Evolutionary conservation across 768 basidiomycete genomes (phyloP), one percentile per base, ranked within the genome.

Genomic region (Boletus sp.): DNA sequence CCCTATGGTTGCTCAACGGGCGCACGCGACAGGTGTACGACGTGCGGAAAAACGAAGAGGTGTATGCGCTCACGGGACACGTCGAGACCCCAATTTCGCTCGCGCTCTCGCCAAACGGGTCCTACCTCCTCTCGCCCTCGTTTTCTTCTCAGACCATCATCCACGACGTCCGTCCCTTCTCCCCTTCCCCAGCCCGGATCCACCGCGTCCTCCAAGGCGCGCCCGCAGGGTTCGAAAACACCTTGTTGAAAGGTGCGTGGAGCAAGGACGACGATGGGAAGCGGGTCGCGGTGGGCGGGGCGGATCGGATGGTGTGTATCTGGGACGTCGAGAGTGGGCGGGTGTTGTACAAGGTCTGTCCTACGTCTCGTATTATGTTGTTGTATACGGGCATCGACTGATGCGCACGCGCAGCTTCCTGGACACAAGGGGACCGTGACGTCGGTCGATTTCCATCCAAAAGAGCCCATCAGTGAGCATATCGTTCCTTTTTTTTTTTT

Each of bases 341-440:
- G 56, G 81, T 89, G 4, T 67, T 87, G 60, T 93, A 92, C 78
- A 92, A 94, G 83, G 87, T 94, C 41, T 7, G 68, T 58, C 65
- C 60, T 3, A 24, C 24, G 24, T 46, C 32, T 41, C 18, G 47
- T 51, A 45, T 32, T n/a, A 52, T 18, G 54, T 18, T 17, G 14
- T 9, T 37, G 17, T 0, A 4, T 15, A 18, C 39, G 2, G 1
- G 33, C 40, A 29, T 45, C 42, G 17, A 40, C 35, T n/a, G 10
- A 2, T 10, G 18, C 36, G 24, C 51, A n/a, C 24, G 28, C 35
- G 18, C 58, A 92, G 91, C 81, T 98, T 55, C 93, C 96, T 39
- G 96, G 96, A 14, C 96, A 99, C 72, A 97, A 93, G 71, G 95
- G 96, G 11, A 95, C 95, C 0, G 94, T 98, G 14, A 94, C 93